A percentile compares a stretch with the other conserved stretches of the same genome.
phyloP scores from a whole-genome alignment of 768 basidiomycete genomes.

The Terana coerulea region DNA sequence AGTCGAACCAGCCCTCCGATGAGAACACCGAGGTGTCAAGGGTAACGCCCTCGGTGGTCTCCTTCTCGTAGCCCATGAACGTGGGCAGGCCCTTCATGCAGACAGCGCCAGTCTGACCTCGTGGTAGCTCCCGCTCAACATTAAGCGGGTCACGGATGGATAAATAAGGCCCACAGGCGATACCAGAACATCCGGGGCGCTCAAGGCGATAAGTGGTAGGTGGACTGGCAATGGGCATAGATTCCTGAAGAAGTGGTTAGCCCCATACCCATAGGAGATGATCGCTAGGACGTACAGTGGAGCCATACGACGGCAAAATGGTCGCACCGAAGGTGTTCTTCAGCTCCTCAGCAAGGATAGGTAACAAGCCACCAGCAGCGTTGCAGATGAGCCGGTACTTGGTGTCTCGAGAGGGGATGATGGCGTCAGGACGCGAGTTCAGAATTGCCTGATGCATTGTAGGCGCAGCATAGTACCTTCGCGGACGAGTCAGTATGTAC shows the following conservation, averaged over 20 bases:
- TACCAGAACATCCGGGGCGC: constrained; percentile 44
- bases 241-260: constrained; percentile 24
- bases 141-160: constrained; percentile 39
- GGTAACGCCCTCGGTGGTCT: constrained; percentile 30
- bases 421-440: constrained; percentile 30
- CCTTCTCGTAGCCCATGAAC: constrained; percentile 48
- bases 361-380: constrained; percentile 50
- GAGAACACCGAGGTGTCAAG: constrained; percentile 47
- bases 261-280: neutral
- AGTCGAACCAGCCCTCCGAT: constrained; percentile 50
- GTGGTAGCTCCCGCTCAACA: constrained; percentile 33
- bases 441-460: constrained; percentile 50
- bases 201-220: constrained; percentile 40
- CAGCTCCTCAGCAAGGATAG: constrained; percentile 46
- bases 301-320: constrained; percentile 58
- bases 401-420: constrained; percentile 31
- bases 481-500: neutral
- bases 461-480: constrained; percentile 45
- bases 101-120: constrained; percentile 45
- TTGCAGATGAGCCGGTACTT: constrained; percentile 46
- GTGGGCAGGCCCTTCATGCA: constrained; percentile 53
- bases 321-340: constrained; percentile 47
- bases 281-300: constrained; percentile 34
- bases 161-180: constrained; percentile 44
- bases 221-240: constrained; percentile 48